These are phyloP conservation scores for Naematelia encephala DNA, from an alignment of 768 basidiomycete species.

Conservation along the genomic window DNA sequence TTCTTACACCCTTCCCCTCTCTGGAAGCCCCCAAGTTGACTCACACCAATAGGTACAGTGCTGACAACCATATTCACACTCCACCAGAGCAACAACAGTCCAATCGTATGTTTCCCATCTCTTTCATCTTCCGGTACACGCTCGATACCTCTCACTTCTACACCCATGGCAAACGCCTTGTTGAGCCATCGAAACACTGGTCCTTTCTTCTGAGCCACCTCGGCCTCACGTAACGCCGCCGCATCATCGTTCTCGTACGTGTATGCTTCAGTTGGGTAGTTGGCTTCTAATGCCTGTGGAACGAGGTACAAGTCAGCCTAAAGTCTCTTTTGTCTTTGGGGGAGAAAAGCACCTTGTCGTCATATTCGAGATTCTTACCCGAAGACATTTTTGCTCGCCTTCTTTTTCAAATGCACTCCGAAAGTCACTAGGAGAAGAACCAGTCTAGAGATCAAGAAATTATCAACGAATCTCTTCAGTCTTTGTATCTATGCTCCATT, in stretches of 20 bases:
- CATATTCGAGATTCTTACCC: not conserved
- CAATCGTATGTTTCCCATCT: conserved; percentile 52
- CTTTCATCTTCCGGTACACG: conserved; percentile 58
- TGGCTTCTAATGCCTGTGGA: not conserved
- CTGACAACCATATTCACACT: conserved; percentile 57
- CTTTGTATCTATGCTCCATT: too few species aligned
- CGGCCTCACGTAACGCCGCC: conserved; percentile 2
- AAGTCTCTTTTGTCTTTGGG: too few species aligned
- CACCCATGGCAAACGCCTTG: conserved; percentile 56
- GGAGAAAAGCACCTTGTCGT: not conserved
- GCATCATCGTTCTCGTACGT: not conserved
- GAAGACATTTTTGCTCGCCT: not conserved
- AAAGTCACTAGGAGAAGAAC: too few species aligned
- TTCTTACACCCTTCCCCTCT: not conserved
- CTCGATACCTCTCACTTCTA: conserved; percentile 60
- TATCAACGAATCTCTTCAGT: too few species aligned
- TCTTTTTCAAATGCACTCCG: too few species aligned
- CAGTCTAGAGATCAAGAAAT: too few species aligned
- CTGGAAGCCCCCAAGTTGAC: conserved; percentile 1
- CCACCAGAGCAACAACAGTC: conserved; percentile 46
- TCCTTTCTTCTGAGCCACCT: conserved; percentile 3
- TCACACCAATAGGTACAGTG: conserved; percentile 57
- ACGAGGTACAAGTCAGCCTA: too few species aligned
- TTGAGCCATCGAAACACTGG: conserved; percentile 34
- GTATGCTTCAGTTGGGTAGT: not conserved